Base-by-base conservation (phyloP, 2,329 filamentous ascomycete species). In the Berkeleyomyces basicola region DNA sequence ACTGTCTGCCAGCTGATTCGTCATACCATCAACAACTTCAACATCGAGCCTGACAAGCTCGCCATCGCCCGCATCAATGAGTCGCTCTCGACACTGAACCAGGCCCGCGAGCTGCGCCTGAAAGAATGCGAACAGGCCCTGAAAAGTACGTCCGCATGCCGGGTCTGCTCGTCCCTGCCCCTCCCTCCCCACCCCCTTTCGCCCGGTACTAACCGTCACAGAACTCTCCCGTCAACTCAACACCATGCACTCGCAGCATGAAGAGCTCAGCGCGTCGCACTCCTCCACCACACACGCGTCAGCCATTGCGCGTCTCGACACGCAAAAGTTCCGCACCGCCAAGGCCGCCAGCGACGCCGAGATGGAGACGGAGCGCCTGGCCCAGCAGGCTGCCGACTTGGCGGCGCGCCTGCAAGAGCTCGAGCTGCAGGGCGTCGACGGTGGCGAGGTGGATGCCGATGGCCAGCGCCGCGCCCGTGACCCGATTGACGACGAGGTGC, bases 1-100 rank as follows among this genome's bases (percentile, higher is more conserved):
- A 37, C 51, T 10, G 9, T 11, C 7, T 49, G 63, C 57, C 73
- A 93, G 88, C 86, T 96, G 71, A 95, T 99, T 76, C 82, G 86
- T 71, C 87, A 95, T 76, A 96, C 91, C 49, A 87, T 95, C 70
- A 81, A 85, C 69, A 96, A 96, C 79, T 99, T 99, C 83, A 93
- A 95, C 77, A 95, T 92, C 70, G 79, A 82, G 23, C 89, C 89
- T 9, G 93, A 99, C 79, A 93, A 90, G 71, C 78, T 84, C 67
- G 88, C 88, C 66, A 82, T 97, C 23, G 79, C 85, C 23, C 90
- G 93, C 71, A 87, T 97, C 71, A 83, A 84, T 72, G 88, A 91
- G 72, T 92, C 89, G 0, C 81, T 96, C 61, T 82, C 84, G 7
- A 88, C 88, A 0, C 84, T 99, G n/a, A 82, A 88, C 68, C 84